Base-by-base conservation (phyloP, 768 basidiomycete species). In the Tulasnella sp. region DNA sequence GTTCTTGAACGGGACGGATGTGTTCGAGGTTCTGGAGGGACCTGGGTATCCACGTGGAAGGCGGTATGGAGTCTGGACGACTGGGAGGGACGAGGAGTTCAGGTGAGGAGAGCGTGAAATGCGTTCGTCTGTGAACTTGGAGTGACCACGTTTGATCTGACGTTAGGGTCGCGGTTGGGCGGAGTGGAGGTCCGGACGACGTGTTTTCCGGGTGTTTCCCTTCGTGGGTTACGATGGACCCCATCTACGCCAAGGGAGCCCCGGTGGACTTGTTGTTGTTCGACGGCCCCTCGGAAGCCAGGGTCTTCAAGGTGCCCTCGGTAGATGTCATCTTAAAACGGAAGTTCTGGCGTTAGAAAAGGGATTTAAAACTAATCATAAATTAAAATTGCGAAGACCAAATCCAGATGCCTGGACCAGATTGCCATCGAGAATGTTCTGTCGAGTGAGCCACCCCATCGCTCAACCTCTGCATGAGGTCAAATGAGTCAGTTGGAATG, bases 51-150 rank as follows among this genome's bases (percentile, higher is more conserved):
- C 71, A 29, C 22, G 22, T 7, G 26, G 5, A n/a, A 26, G 44
- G 26, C 66, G 76, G 3, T 65, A 77, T 29, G 76, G 77, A 6
- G 59, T 80, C 73, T 73, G 80, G 9, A 75, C 74, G 5, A 77
- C 77, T 14, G 76, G 73, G 59, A 66, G 77, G 22, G 71, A 73
- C 1, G 79, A 80, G 32, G 79, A 81, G 73, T 78, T 81, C 67
- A 73, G 80, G 79, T 80, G 65, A 22, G 79, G 29, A 2, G 8
- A 26, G 52, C 9, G n/a, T 12, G 52, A 32, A 1, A 7, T 32
- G 32, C 11, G 47, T 22, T 19, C 47, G 19, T n/a, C n/a, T n/a
- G n/a, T 52, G 0, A 59, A 22, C 52, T 59, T n/a, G n/a, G 52
- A 59, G 14, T 8, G 22, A 12, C 22, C 26, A 3, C 26, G 12